Evolutionary conservation across 2,329 filamentous ascomycete genomes (phyloP).

Genomic region (Pestalotiopsis sp.): DNA sequence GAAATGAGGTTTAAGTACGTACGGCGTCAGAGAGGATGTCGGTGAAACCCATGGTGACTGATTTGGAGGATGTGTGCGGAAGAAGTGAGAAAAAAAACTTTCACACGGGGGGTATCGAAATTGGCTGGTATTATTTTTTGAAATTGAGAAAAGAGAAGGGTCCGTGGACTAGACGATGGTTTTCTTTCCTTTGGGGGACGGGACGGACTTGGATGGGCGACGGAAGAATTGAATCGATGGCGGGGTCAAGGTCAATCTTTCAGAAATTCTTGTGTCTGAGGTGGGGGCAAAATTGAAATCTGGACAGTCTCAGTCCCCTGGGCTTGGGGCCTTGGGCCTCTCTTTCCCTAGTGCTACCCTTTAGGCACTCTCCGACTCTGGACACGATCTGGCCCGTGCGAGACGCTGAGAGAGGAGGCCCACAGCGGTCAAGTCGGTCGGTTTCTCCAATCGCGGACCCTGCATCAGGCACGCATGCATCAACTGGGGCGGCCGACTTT

Average conservation of each 20-base stretch:
- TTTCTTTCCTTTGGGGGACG: slow-evolving; percentile 7
- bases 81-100: slow-evolving; percentile 3
- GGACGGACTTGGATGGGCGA: slow-evolving; percentile 1
- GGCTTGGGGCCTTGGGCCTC: neutral
- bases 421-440: neutral
- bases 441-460: neutral
- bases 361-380: neutral
- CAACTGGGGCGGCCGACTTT: neutral
- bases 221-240: slow-evolving; percentile 15
- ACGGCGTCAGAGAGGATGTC: slow-evolving; percentile 58
- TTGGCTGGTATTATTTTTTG: neutral
- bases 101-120: slow-evolving; percentile 5
- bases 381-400: neutral
- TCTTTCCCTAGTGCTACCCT: too few species aligned
- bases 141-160: slow-evolving; percentile 22
- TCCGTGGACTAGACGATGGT: slow-evolving; percentile 15
- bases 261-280: slow-evolving; percentile 22
- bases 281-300: neutral
- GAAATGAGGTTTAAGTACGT: slow-evolving; percentile 11
- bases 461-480: neutral
- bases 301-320: neutral
- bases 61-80: neutral
- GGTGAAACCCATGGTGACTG: slow-evolving; percentile 59
- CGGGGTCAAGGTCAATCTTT: slow-evolving; percentile 21
- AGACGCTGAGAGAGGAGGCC: neutral